Evolutionary conservation across 2,329 filamentous ascomycete species (phyloP).

Genomic region (Mycosphaerelloides madeirae): DNA sequence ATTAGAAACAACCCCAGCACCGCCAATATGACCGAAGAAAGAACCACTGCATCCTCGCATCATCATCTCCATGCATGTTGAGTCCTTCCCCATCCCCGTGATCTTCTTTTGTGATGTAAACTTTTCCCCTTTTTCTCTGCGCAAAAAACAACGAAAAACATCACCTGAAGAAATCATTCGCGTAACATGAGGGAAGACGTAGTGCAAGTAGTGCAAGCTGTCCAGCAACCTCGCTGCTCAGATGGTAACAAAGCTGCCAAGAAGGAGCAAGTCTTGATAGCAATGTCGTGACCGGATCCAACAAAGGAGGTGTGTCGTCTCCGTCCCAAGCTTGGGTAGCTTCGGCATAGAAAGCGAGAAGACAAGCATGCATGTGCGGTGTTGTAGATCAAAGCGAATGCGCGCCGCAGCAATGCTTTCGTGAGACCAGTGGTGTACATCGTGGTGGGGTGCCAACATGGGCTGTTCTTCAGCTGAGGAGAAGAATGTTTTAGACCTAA

Average conservation of each 20-base stretch:
- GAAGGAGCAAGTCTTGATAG: conserved; percentile 14
- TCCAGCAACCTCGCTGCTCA: conserved; percentile 18
- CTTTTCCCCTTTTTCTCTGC: conserved; percentile 3
- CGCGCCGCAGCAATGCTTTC: conserved; percentile 13
- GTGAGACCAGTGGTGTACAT: conserved; percentile 3
- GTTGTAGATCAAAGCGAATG: conserved; percentile 19
- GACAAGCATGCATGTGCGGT: conserved; percentile 18
- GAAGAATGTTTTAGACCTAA: conserved; percentile 12
- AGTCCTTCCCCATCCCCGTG: no score
- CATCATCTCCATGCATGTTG: no score
- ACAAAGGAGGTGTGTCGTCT: conserved; percentile 10
- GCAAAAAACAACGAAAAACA: conserved; percentile 16
- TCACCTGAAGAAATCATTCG: conserved; percentile 7
- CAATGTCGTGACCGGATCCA: conserved; percentile 15
- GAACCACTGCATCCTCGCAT: no score
- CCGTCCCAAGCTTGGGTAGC: conserved; percentile 16
- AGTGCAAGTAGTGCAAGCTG: conserved; percentile 20
- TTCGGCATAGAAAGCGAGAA: conserved; percentile 19
- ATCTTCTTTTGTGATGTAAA: neutral
- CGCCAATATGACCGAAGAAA: no score
- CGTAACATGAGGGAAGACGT: conserved; percentile 16
- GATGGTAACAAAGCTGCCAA: conserved; percentile 16
- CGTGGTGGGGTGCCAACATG: neutral
- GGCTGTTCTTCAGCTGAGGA: conserved; percentile 2
- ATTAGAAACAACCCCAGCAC: no score